phyloP scores from a whole-genome alignment of 768 basidiomycete species.

The Russula compacta region DNA sequence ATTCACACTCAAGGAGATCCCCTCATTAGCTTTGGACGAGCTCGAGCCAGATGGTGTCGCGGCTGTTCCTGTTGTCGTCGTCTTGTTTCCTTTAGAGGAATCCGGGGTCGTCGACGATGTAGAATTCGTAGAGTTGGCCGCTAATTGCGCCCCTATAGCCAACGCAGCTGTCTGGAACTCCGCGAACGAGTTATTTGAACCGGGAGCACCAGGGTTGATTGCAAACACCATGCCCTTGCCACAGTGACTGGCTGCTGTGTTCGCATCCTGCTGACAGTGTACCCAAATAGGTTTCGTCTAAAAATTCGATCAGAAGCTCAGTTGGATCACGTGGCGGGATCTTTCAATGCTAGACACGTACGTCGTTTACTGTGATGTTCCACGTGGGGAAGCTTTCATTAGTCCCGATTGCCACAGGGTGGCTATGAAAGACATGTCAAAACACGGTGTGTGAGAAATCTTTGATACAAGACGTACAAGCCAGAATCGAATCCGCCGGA shows the following conservation, averaged over 20 bases:
- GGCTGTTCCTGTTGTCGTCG: no score
- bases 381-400: constrained; percentile 14
- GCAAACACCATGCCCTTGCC: constrained; percentile 26
- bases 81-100: no score
- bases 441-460: background rate
- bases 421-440: constrained; percentile 12
- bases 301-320: background rate
- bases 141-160: background rate
- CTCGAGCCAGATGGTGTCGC: no score
- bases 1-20: no score
- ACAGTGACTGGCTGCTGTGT: constrained; percentile 15
- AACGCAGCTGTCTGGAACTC: background rate
- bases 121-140: background rate
- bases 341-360: constrained; percentile 1
- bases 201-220: constrained; percentile 20
- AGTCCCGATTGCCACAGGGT: constrained; percentile 20
- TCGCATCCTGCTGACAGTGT: constrained; percentile 21
- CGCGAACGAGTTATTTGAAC: constrained; percentile 1
- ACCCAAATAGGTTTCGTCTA: constrained; percentile 23
- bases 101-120: background rate
- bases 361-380: constrained; percentile 23
- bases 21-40: no score
- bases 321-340: background rate
- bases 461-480: constrained; percentile 35
- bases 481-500: constrained; percentile 47